A percentile compares a stretch with the other conserved stretches of the same genome.
Evolutionary conservation across 441 rosid species (phyloP).

Genomic region (Corymbia citriodora): DNA sequence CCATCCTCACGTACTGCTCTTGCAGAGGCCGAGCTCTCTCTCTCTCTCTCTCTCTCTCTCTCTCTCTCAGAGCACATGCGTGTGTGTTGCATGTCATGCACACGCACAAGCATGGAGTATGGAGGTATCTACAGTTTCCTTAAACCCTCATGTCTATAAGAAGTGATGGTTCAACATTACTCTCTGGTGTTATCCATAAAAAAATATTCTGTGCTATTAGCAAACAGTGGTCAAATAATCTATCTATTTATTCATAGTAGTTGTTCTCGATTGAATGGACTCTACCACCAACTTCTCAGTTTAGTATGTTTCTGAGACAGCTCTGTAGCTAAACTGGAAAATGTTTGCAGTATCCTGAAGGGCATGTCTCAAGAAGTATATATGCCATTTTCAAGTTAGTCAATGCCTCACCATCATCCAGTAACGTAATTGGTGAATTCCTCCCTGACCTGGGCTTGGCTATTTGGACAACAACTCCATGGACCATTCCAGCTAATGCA

Average conservation of each 20-base stretch:
- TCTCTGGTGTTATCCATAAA: neutral
- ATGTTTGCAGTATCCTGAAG: constrained; percentile 83
- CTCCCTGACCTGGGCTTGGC: constrained; percentile 76
- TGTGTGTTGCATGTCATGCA: neutral
- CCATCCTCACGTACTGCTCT: constrained; percentile 98
- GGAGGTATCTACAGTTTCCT: neutral
- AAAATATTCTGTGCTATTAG: neutral
- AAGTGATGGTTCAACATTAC: neutral
- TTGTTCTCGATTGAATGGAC: neutral
- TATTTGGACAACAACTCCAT: constrained; percentile 98
- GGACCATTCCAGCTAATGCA: constrained; percentile 98
- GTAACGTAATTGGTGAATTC: constrained; percentile 52
- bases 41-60: neutral
- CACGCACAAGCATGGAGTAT: neutral
- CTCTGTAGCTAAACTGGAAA: neutral
- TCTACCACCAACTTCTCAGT: neutral
- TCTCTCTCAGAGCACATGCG: neutral
- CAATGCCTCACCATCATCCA: constrained; percentile 32
- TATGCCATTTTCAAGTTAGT: constrained; percentile 69
- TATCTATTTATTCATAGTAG: neutral
- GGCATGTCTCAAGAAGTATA: constrained; percentile 92
- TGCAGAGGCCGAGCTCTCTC: constrained; percentile 99
- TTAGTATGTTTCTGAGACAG: neutral
- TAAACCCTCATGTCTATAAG: neutral
- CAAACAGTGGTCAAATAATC: neutral